phyloP scores from a whole-genome alignment of 108 stramenopile species.

The Chaetoceros tenuissimus region DNA sequence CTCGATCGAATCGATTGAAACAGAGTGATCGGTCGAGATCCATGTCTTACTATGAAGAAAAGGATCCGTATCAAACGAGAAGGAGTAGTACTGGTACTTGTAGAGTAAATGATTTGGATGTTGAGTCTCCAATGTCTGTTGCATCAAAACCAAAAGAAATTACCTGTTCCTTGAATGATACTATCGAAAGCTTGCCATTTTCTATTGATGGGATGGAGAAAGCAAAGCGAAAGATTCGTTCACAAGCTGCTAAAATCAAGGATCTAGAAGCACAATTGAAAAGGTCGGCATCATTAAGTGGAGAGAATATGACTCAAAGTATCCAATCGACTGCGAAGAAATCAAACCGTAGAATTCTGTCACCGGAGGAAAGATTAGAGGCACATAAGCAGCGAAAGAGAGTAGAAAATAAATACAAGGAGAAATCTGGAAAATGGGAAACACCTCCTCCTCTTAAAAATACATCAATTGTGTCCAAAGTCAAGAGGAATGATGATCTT shows the following conservation, averaged over 20 bases:
- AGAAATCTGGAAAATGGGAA: slow-evolving; percentile 36
- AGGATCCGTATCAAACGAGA: too few species aligned
- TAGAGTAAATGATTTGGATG: neutral
- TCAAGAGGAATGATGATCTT: slow-evolving; percentile 29
- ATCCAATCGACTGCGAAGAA: neutral
- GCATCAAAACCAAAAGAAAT: neutral
- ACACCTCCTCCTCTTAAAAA: slow-evolving; percentile 25
- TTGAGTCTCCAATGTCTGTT: neutral
- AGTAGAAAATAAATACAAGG: slow-evolving; percentile 40
- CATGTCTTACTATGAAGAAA: neutral
- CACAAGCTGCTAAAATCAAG: slow-evolving; percentile 6
- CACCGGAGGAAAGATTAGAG: slow-evolving; percentile 37
- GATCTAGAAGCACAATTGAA: slow-evolving; percentile 10
- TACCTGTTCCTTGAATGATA: neutral
- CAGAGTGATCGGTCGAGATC: neutral
- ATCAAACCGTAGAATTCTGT: slow-evolving; percentile 17
- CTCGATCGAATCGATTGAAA: neutral
- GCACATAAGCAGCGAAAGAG: slow-evolving; percentile 36
- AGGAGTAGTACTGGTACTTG: neutral
- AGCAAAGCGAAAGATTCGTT: slow-evolving; percentile 3
- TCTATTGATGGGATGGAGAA: slow-evolving; percentile 9
- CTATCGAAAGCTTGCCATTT: neutral
- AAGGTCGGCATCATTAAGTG: neutral
- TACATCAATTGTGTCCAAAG: slow-evolving; percentile 16
- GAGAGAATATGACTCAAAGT: too few species aligned